A percentile compares a stretch with the other conserved stretches of the same genome.
phyloP scores from a whole-genome alignment of 1,284 basidiomycete genomes.

The Marasmius sp. region DNA sequence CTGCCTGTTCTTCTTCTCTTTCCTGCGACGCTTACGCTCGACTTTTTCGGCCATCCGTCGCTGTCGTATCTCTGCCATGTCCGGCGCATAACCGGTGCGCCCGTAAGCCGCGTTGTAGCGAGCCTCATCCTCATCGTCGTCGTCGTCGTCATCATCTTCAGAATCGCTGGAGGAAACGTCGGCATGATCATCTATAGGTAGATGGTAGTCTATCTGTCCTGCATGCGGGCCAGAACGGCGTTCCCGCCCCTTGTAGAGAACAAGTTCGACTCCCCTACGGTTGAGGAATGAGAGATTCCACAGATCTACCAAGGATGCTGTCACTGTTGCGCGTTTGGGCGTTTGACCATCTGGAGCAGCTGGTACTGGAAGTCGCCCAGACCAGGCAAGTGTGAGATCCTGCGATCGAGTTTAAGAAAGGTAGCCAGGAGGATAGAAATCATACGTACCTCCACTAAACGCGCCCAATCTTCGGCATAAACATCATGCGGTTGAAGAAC shows the following conservation, averaged over 20 bases:
- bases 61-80: constrained; percentile 47
- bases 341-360: constrained; percentile 43
- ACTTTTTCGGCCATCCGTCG: constrained; percentile 50
- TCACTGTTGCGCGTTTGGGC: constrained; percentile 56
- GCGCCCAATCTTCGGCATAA: constrained; percentile 72
- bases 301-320: constrained; percentile 69
- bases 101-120: constrained; percentile 39
- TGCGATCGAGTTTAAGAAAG: constrained; percentile 25
- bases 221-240: constrained; percentile 62
- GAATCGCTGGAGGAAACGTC: constrained; percentile 39
- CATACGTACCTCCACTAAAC: constrained; percentile 64
- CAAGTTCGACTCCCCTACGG: constrained; percentile 66
- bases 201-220: constrained; percentile 52
- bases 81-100: constrained; percentile 33
- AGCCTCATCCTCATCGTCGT: constrained; percentile 38
- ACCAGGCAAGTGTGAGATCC: constrained; percentile 74
- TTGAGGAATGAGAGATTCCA: constrained; percentile 78
- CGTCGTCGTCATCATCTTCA: constrained; percentile 42
- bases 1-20: constrained; percentile 60
- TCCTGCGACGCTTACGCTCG: constrained; percentile 58
- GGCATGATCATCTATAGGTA: constrained; percentile 47
- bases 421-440: neutral
- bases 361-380: constrained; percentile 65
- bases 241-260: constrained; percentile 74
- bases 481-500: constrained; percentile 77